phyloP scores from a whole-genome alignment of 768 basidiomycete species.

The Suillus luteus region DNA sequence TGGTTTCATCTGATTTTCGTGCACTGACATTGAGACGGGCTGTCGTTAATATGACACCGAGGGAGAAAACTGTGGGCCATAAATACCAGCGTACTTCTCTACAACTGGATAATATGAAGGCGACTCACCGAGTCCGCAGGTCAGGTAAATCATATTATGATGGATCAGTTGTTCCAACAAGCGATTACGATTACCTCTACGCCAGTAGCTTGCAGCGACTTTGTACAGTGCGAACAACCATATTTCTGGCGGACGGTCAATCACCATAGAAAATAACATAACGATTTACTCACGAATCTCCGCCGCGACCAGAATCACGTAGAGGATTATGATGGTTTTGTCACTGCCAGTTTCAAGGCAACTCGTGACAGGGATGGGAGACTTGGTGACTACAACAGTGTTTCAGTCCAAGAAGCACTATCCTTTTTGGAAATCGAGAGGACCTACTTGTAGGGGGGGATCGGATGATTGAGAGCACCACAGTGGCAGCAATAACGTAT shows the following conservation, averaged over 20 bases:
- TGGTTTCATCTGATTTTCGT: not conserved
- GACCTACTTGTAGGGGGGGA: slow-evolving; percentile 2
- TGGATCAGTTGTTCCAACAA: not conserved
- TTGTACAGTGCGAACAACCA: slow-evolving; percentile 6
- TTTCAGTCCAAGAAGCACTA: not conserved
- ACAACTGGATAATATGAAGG: too few species aligned
- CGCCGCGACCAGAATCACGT: not conserved
- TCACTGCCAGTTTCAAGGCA: slow-evolving; percentile 1
- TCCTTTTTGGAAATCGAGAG: not conserved
- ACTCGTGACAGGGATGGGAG: slow-evolving; percentile 4
- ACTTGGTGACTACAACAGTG: not conserved
- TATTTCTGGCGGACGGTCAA: not conserved
- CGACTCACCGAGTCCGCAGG: slow-evolving; percentile 2
- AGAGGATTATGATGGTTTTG: not conserved
- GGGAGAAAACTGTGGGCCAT: not conserved
- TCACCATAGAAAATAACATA: not conserved
- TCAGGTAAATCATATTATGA: slow-evolving; percentile 5
- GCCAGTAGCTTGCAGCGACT: not conserved
- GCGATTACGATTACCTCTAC: not conserved
- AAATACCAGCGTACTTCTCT: not conserved
- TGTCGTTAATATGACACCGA: not conserved
- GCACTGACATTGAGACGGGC: slow-evolving; percentile 1
- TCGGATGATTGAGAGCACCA: not conserved
- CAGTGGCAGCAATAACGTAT: not conserved
- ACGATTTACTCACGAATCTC: not conserved